Base-by-base conservation (phyloP, 257 asterid species). In the Forsythia viridissima region DNA sequence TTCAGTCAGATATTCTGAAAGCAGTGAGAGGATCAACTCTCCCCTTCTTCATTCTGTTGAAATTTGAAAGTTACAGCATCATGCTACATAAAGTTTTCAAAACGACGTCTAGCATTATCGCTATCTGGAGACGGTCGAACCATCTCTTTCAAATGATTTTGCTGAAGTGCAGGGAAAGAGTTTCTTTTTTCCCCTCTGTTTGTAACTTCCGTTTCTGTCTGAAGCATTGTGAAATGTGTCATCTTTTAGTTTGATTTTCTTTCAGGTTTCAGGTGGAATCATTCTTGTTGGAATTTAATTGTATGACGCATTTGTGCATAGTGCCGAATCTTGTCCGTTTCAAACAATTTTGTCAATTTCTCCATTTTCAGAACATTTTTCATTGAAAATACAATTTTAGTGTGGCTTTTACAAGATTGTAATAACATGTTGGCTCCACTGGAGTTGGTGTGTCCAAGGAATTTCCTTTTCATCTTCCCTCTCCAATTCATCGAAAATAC, bases 11-110 rank as follows among this genome's bases (percentile, higher is more conserved):
- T 75, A 74, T 72, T 77, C 94, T 20, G 84, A 65, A 74, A 69
- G 76, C 57, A 57, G 84, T 57, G 91, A 82, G 77, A 83, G 88
- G 3, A 85, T 88, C 68, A 83, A 73, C 71, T 67, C 96, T 72
- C 98, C 98, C 73, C 91, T 96, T 71, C 92, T 96, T 67, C 76
- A 16, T 24, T 52, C 81, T 71, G 70, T 77, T 20, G 73, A 81
- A 21, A 52, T n/a, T 40, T 80, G 83, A 76, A 67, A 63, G 39
- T 8, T 24, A 30, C 11, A 0, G 40, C 40, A 63, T 24, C 39
- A 63, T 63, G 36, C 38, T 61, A 61, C 69, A 20, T 5, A 10
- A 10, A 11, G 70, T 63, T 30, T 30, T 24, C 15, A 30, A 55
- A 20, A 61, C 38, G 9, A 11, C 3, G 55, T 8, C 55, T 41